Percentiles rank a stretch among this genome's conserved stretches.
Evolutionary conservation across 2,329 filamentous ascomycete genomes (phyloP).

Genomic region (Fusarium nodosum): DNA sequence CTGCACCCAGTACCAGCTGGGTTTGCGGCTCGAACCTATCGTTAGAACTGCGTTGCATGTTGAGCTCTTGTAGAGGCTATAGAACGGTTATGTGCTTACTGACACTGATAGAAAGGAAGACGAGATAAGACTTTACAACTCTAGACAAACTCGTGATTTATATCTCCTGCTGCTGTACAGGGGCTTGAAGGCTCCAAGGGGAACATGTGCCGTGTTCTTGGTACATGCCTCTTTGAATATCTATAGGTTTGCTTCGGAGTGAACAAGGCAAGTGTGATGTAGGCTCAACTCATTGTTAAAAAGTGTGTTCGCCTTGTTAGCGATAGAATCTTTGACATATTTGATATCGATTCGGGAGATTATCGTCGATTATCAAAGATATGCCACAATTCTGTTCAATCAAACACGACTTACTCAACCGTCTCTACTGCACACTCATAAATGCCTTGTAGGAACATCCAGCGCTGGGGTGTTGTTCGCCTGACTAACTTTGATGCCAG

Average conservation of each 20-base stretch:
- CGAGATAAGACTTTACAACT: background rate
- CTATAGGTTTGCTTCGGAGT: background rate
- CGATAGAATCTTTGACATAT: background rate
- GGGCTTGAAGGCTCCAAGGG: background rate
- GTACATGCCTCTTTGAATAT: conserved; percentile 2
- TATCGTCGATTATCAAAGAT: background rate
- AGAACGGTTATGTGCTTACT: background rate
- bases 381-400: background rate
- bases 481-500: conserved; percentile 52
- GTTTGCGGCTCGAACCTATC: background rate
- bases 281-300: background rate
- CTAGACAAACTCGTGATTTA: background rate
- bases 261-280: conserved; percentile 19
- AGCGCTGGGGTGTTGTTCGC: conserved; percentile 38
- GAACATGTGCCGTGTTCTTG: conserved; percentile 1
- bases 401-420: background rate
- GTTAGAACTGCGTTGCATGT: conserved; percentile 10
- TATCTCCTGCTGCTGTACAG: background rate
- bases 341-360: background rate
- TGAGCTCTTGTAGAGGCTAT: background rate
- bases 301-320: conserved; percentile 5
- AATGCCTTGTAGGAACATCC: conserved; percentile 26
- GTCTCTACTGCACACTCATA: conserved; percentile 15
- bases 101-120: background rate
- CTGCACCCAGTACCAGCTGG: conserved; percentile 2